A percentile compares a stretch with the other conserved stretches of the same genome.
These are phyloP conservation scores for Fomitopsis serialis DNA, from an alignment of 768 basidiomycete genomes.

Conservation along the genomic window DNA sequence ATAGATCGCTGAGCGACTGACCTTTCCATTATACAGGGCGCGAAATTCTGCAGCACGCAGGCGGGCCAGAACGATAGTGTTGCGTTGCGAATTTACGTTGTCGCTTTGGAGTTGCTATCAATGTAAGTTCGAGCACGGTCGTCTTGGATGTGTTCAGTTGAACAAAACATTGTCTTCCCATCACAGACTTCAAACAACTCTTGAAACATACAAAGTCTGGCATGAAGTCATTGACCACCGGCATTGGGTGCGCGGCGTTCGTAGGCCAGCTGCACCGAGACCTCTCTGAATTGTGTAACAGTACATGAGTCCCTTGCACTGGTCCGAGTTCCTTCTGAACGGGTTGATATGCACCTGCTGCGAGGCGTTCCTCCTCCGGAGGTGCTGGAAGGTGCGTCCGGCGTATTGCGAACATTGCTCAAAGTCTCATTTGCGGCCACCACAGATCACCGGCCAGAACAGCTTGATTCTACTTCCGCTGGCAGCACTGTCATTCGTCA, in stretches of 20 bases:
- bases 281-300: neutral
- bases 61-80: conserved; percentile 30
- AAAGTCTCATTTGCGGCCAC: neutral
- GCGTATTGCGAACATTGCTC: neutral
- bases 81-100: conserved; percentile 37
- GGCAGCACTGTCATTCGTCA: conserved; percentile 26
- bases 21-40: conserved; percentile 2
- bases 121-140: conserved; percentile 36
- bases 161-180: too few species aligned
- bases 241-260: conserved; percentile 22
- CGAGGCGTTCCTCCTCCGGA: conserved; percentile 42
- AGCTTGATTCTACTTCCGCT: conserved; percentile 33
- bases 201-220: conserved; percentile 24
- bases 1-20: neutral
- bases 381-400: conserved; percentile 45
- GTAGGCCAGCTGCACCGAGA: neutral
- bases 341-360: conserved; percentile 41
- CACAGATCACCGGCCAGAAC: conserved; percentile 36
- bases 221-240: conserved; percentile 14
- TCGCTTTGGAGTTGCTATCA: conserved; percentile 33
- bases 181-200: conserved; percentile 21
- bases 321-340: conserved; percentile 44
- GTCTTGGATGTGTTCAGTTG: too few species aligned
- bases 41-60: conserved; percentile 19
- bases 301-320: conserved; percentile 35